Evolutionary conservation across 371 early-diverging fungal species (phyloP).

Genomic region (Actinomortierella ambigua): DNA sequence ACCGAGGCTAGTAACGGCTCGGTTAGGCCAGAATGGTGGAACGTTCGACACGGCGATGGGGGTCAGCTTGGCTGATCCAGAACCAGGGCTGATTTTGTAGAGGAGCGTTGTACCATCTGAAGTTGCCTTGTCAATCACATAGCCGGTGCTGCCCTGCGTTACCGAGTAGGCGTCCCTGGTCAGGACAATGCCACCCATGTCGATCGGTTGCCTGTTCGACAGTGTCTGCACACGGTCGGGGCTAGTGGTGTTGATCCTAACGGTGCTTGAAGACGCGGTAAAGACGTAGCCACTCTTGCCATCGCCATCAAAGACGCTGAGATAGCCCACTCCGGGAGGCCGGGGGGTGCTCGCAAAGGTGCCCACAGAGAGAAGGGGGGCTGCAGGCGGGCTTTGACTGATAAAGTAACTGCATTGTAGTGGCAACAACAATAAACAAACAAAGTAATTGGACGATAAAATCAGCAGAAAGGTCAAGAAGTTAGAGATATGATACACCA

Average conservation of each 20-base stretch:
- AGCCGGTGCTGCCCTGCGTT: constrained; percentile 24
- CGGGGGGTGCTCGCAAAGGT: constrained; percentile 15
- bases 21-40: constrained; percentile 21
- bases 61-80: constrained; percentile 10
- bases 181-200: constrained; percentile 25
- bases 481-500: not conserved
- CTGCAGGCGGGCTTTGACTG: constrained; percentile 10
- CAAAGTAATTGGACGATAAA: not conserved
- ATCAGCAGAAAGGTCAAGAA: not conserved
- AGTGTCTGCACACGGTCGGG: constrained; percentile 12
- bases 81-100: constrained; percentile 21
- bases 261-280: not conserved
- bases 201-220: constrained; percentile 16
- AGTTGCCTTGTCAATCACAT: constrained; percentile 34
- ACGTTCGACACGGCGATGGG: constrained; percentile 14
- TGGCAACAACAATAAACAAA: not conserved
- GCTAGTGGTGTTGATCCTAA: not conserved
- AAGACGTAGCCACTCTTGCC: constrained; percentile 13
- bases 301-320: constrained; percentile 23
- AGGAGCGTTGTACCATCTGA: constrained; percentile 25
- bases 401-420: constrained; percentile 10
- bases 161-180: constrained; percentile 19
- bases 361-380: constrained; percentile 21
- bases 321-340: constrained; percentile 30
- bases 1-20: constrained; percentile 13